A percentile compares a stretch with the other conserved stretches of the same genome.
These are phyloP conservation scores for Fusarium napiforme DNA, from an alignment of 2,329 filamentous ascomycete species.

Conservation along the genomic window DNA sequence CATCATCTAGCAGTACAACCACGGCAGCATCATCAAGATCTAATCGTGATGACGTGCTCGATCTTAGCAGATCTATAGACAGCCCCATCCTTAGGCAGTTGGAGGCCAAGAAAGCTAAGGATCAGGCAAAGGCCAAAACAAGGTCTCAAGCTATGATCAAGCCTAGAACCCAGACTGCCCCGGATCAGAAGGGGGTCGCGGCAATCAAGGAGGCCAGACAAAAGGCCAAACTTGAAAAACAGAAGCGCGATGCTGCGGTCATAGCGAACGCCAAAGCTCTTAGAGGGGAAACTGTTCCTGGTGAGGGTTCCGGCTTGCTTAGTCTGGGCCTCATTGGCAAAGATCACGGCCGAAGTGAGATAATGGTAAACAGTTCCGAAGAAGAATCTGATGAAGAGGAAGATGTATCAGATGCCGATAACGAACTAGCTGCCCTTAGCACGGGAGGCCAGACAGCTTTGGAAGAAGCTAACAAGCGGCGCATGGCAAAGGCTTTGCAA, in stretches of 20 bases:
- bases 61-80: conserved; percentile 59
- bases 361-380: conserved; percentile 90
- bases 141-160: conserved; percentile 47
- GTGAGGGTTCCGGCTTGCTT: conserved; percentile 81
- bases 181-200: conserved; percentile 53
- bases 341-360: conserved; percentile 83
- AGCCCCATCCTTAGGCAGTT: conserved; percentile 60
- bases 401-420: conserved; percentile 63
- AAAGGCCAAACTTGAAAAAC: conserved; percentile 78
- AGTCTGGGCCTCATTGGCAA: conserved; percentile 80
- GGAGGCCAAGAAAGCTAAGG: conserved; percentile 52
- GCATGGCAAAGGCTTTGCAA: conserved; percentile 59
- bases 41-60: conserved; percentile 60
- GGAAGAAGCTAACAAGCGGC: conserved; percentile 59
- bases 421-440: conserved; percentile 59
- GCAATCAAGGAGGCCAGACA: conserved; percentile 77
- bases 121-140: conserved; percentile 44
- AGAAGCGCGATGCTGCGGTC: conserved; percentile 75
- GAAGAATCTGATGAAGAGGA: conserved; percentile 79
- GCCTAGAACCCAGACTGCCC: conserved; percentile 45
- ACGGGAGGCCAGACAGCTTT: conserved; percentile 60
- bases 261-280: conserved; percentile 73
- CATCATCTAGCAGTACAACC: conserved; percentile 40
- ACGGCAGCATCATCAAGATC: conserved; percentile 47
- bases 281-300: conserved; percentile 56